phyloP scores from a whole-genome alignment of 2,329 filamentous ascomycete species.

The Metarhizium humberi region DNA sequence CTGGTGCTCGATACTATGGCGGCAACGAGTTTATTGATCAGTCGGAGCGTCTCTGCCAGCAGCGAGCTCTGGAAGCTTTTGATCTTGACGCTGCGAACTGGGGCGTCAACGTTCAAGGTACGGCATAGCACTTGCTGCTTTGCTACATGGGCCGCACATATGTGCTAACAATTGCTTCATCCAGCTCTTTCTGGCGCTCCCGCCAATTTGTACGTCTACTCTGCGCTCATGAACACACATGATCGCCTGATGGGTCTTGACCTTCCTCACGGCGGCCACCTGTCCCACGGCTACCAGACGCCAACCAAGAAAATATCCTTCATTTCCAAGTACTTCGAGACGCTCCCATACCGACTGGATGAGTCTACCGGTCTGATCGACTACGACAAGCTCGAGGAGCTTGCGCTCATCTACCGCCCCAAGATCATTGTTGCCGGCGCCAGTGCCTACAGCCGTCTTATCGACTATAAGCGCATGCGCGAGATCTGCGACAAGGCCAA shows the following conservation, averaged over 20 bases:
- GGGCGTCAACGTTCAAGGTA: slow-evolving; percentile 93
- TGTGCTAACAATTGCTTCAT: not conserved
- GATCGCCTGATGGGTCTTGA: slow-evolving; percentile 96
- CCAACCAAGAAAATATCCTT: slow-evolving; percentile 94
- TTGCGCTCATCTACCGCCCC: slow-evolving; percentile 81
- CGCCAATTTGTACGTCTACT: slow-evolving; percentile 88
- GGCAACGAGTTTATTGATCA: slow-evolving; percentile 95
- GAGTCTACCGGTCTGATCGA: slow-evolving; percentile 89
- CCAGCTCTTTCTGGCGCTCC: slow-evolving; percentile 66
- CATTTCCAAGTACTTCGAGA: slow-evolving; percentile 98
- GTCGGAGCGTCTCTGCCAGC: slow-evolving; percentile 81
- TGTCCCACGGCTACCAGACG: slow-evolving; percentile 96
- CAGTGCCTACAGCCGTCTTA: slow-evolving; percentile 89
- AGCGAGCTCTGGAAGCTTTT: slow-evolving; percentile 81
- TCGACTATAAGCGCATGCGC: slow-evolving; percentile 90
- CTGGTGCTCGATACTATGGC: slow-evolving; percentile 91
- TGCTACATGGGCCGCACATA: not conserved
- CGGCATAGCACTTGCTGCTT: slow-evolving; percentile 19
- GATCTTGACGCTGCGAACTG: slow-evolving; percentile 75
- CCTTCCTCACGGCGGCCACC: slow-evolving; percentile 88
- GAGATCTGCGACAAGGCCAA: slow-evolving; percentile 85
- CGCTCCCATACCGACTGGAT: slow-evolving; percentile 86
- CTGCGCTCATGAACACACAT: slow-evolving; percentile 83
- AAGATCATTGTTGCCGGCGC: slow-evolving; percentile 94
- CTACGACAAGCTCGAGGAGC: slow-evolving; percentile 83